Conservation (phyloP, 2,329 filamentous ascomycete genomes). For the Fusarium zealandicum region DNA sequence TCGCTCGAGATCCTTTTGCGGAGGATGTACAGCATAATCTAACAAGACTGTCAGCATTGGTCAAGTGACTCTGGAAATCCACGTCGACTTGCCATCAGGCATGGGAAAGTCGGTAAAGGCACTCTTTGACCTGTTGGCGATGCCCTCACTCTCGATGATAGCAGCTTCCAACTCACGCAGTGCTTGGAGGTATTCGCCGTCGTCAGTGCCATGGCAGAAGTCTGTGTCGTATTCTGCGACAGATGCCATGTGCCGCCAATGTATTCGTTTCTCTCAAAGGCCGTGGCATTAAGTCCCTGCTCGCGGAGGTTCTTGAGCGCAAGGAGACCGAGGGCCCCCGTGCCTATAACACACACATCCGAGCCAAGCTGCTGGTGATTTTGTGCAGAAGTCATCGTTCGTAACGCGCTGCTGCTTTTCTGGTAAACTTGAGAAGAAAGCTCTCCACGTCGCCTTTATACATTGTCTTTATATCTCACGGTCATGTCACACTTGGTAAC, state of each 20-base stretch:
- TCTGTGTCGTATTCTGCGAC: conserved; percentile 45
- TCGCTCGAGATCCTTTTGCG: conserved; percentile 39
- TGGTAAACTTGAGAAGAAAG: not conserved
- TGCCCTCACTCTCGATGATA: not conserved
- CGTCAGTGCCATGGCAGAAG: conserved; percentile 45
- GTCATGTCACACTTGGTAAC: not conserved
- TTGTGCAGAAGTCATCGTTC: conserved; percentile 22
- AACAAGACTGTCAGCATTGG: not conserved
- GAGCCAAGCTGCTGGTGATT: conserved; percentile 23
- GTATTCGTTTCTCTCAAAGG: conserved; percentile 50
- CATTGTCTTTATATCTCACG: conserved; percentile 13
- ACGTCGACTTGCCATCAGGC: conserved; percentile 34
- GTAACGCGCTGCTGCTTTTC: not conserved
- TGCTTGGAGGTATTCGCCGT: conserved; percentile 44
- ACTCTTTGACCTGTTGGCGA: conserved; percentile 30
- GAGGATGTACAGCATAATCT: conserved; percentile 38
- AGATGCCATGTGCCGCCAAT: conserved; percentile 54
- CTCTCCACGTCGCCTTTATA: too few species aligned
- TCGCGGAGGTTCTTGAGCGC: conserved; percentile 53
- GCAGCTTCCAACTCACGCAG: conserved; percentile 31
- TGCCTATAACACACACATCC: conserved; percentile 42
- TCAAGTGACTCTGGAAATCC: not conserved
- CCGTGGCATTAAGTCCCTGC: conserved; percentile 52
- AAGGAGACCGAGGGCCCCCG: conserved; percentile 48
- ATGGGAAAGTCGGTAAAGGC: conserved; percentile 48